A percentile compares a stretch with the other conserved stretches of the same genome.
These are phyloP conservation scores for Edaphochlamys debaryana DNA, from an alignment of 139 green algal genomes.

Conservation along the genomic window DNA sequence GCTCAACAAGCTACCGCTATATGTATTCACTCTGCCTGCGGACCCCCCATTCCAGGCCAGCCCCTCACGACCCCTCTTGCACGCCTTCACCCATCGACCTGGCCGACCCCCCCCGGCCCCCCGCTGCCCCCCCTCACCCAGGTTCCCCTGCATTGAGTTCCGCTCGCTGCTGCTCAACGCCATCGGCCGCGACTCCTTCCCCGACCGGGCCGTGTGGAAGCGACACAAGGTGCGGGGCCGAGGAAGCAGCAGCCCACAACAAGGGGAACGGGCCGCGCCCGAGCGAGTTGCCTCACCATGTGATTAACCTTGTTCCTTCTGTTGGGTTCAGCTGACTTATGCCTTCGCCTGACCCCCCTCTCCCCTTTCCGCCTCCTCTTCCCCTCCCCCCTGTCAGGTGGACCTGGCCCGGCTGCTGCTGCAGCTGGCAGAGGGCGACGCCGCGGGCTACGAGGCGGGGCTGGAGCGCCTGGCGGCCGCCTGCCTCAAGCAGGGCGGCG, in stretches of 20 bases:
- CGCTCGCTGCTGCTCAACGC: conserved; percentile 24
- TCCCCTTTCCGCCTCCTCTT: neutral
- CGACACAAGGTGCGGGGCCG: neutral
- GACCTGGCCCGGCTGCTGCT: conserved; percentile 9
- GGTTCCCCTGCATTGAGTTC: conserved; percentile 7
- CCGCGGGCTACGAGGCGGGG: neutral
- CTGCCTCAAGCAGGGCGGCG: neutral
- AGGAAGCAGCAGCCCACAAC: neutral
- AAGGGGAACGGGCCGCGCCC: no score
- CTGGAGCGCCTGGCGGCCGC: neutral
- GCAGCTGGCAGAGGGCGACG: neutral
- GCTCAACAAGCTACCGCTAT: no score
- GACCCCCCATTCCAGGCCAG: no score
- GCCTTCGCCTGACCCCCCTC: no score
- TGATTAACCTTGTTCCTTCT: no score
- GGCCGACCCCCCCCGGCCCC: no score
- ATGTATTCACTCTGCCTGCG: no score
- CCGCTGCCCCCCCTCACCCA: neutral
- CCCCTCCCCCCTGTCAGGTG: neutral
- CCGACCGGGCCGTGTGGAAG: conserved; percentile 23
- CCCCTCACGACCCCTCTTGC: no score
- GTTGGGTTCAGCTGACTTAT: no score
- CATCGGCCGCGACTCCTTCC: conserved; percentile 26
- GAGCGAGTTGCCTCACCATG: no score
- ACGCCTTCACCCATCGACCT: neutral